Percentiles rank a stretch among this genome's conserved stretches.
Conservation (phyloP, 2,329 filamentous ascomycete species). For the Colletotrichum noveboracense region DNA sequence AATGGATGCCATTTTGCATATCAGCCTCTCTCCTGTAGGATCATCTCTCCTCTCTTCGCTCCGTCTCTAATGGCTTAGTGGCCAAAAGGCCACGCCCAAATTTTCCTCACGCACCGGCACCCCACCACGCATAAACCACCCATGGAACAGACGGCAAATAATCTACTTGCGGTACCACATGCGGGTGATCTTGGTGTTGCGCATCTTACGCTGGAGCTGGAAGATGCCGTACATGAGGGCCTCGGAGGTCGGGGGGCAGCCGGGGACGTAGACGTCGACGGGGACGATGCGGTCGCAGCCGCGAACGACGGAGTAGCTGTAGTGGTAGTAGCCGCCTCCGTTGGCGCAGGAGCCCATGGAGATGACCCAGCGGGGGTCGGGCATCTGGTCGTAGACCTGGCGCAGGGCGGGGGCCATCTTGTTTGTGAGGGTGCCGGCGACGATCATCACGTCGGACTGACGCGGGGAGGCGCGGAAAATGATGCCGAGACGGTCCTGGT, state of each 20-base stretch:
- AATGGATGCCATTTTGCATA: neutral
- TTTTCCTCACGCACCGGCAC: neutral
- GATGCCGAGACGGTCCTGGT: constrained; percentile 86
- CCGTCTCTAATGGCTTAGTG: neutral
- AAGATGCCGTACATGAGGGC: constrained; percentile 75
- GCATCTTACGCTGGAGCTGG: constrained; percentile 79
- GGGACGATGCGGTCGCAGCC: constrained; percentile 80
- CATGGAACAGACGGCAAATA: neutral
- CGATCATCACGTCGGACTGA: constrained; percentile 92
- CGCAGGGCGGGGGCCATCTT: constrained; percentile 93
- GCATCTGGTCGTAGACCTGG: constrained; percentile 96
- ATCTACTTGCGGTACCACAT: constrained; percentile 65
- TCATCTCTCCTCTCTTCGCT: neutral
- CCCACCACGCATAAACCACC: neutral
- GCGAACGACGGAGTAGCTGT: constrained; percentile 76
- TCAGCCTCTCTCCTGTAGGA: neutral
- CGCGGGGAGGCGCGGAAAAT: constrained; percentile 89
- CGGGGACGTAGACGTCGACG: constrained; percentile 81
- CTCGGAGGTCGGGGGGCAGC: constrained; percentile 69
- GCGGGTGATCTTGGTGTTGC: constrained; percentile 59
- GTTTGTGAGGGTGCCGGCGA: constrained; percentile 90
- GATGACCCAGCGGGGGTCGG: constrained; percentile 84
- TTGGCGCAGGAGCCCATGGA: constrained; percentile 88
- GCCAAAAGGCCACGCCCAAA: neutral
- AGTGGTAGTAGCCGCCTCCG: constrained; percentile 87